Percentiles rank a stretch among this genome's conserved stretches.
Evolutionary conservation across 2,329 filamentous ascomycete genomes (phyloP).

Genomic region (Kalaharituber pfeilii): DNA sequence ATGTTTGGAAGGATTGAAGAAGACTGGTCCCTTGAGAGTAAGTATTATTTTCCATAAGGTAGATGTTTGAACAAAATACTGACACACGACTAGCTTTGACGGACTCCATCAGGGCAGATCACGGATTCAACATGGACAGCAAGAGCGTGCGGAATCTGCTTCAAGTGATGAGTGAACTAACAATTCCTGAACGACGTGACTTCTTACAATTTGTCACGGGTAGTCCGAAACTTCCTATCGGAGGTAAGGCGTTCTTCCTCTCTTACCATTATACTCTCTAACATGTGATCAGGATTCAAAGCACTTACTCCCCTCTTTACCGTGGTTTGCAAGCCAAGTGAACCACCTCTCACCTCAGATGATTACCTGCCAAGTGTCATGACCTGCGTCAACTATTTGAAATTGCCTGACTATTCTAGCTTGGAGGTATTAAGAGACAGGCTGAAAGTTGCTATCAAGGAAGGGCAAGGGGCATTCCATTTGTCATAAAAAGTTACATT

Average conservation of each 20-base stretch:
- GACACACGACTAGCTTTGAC: constrained; percentile 57
- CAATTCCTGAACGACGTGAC: constrained; percentile 57
- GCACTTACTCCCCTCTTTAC: constrained; percentile 96
- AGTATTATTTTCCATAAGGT: constrained; percentile 32
- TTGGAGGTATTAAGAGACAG: constrained; percentile 60
- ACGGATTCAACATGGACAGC: constrained; percentile 97
- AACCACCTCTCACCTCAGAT: constrained; percentile 79
- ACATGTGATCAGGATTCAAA: constrained; percentile 59
- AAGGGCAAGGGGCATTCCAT: constrained; percentile 96
- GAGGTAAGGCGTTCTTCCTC: constrained; percentile 45
- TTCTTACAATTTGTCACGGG: constrained; percentile 97
- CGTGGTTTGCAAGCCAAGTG: constrained; percentile 96
- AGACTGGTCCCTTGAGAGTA: constrained; percentile 95
- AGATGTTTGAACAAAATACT: constrained; percentile 15
- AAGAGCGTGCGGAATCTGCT: constrained; percentile 84
- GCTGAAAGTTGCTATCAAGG: constrained; percentile 70
- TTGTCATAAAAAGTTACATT: constrained; percentile 43
- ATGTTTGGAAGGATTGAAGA: constrained; percentile 85
- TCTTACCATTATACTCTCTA: background rate
- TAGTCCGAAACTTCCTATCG: constrained; percentile 93
- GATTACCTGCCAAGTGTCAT: constrained; percentile 99
- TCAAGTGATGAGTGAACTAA: constrained; percentile 83
- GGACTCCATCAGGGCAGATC: constrained; percentile 96
- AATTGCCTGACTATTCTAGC: constrained; percentile 81
- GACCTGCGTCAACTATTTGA: constrained; percentile 99